These are phyloP conservation scores for Cercospora berteroae DNA, from an alignment of 2,329 filamentous ascomycete species.

Conservation along the genomic window DNA sequence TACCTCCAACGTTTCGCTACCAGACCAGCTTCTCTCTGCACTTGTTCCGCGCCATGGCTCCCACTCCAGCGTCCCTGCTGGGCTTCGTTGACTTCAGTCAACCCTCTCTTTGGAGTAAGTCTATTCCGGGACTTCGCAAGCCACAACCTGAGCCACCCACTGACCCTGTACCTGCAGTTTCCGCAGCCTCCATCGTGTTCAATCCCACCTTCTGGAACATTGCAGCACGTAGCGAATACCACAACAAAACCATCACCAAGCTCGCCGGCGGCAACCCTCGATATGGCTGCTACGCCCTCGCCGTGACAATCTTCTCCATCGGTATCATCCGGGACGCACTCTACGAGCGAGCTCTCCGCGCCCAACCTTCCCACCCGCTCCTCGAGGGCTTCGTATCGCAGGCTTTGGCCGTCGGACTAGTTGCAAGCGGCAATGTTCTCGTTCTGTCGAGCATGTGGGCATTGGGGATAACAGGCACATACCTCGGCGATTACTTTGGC, in stretches of 20 bases:
- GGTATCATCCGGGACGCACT: slow-evolving; percentile 77
- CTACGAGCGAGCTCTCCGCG: slow-evolving; percentile 78
- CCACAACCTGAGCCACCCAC: not conserved
- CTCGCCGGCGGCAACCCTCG: slow-evolving; percentile 76
- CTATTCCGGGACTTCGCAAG: not conserved
- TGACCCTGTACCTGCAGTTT: slow-evolving; percentile 20
- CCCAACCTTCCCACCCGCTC: slow-evolving; percentile 71
- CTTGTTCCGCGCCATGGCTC: not conserved
- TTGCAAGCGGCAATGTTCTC: slow-evolving; percentile 74
- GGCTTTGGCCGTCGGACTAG: slow-evolving; percentile 67
- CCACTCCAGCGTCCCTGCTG: slow-evolving; percentile 39
- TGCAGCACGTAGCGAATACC: slow-evolving; percentile 85
- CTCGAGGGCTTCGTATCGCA: slow-evolving; percentile 61
- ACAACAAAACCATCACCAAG: slow-evolving; percentile 82
- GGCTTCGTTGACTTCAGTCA: slow-evolving; percentile 44
- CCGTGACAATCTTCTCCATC: slow-evolving; percentile 83
- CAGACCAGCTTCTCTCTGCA: not conserved
- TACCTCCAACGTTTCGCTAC: not conserved
- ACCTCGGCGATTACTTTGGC: slow-evolving; percentile 97
- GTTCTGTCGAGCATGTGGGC: slow-evolving; percentile 88
- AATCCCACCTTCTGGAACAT: slow-evolving; percentile 99
- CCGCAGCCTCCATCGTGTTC: slow-evolving; percentile 71
- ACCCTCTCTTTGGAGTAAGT: slow-evolving; percentile 50
- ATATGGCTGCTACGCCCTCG: slow-evolving; percentile 84
- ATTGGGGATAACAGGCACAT: slow-evolving; percentile 91